Conservation (phyloP, 306 rosid genomes). For the Medicago lupulina region DNA sequence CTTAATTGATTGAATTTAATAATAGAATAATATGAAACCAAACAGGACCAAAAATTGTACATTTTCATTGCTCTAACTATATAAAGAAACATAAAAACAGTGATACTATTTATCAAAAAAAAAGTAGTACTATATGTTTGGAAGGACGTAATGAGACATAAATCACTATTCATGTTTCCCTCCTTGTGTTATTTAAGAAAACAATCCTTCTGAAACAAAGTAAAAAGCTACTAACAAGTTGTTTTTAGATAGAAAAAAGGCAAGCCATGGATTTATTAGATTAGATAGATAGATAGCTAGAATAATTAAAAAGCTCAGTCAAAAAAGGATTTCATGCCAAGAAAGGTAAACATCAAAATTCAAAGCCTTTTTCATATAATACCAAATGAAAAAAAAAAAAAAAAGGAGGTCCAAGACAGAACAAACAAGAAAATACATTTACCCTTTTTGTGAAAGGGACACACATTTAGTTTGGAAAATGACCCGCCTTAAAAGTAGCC, state of each 20-base stretch:
- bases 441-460: conserved; percentile 62
- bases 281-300: conserved; percentile 42
- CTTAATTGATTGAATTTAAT: no score
- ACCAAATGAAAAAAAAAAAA: conserved; percentile 26
- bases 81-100: conserved; percentile 43
- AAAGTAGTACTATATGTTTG: conserved; percentile 7
- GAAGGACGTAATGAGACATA: conserved; percentile 33
- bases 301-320: conserved; percentile 56
- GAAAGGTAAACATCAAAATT: conserved; percentile 66
- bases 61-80: conserved; percentile 37
- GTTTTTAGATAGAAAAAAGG: conserved; percentile 48
- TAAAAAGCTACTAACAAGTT: conserved; percentile 27
- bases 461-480: conserved; percentile 48
- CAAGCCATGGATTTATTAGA: conserved; percentile 46
- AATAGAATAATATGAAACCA: neutral
- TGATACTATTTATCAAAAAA: neutral
- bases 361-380: conserved; percentile 58
- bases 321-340: conserved; percentile 76
- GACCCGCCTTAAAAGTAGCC: conserved; percentile 56
- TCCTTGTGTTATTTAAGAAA: conserved; percentile 47
- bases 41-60: neutral
- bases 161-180: conserved; percentile 39
- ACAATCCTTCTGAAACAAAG: conserved; percentile 29
- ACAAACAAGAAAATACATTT: conserved; percentile 32
- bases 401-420: conserved; percentile 37